Evolutionary conservation across 2,329 filamentous ascomycete genomes (phyloP).

Genomic region (Aspergillus sp.): DNA sequence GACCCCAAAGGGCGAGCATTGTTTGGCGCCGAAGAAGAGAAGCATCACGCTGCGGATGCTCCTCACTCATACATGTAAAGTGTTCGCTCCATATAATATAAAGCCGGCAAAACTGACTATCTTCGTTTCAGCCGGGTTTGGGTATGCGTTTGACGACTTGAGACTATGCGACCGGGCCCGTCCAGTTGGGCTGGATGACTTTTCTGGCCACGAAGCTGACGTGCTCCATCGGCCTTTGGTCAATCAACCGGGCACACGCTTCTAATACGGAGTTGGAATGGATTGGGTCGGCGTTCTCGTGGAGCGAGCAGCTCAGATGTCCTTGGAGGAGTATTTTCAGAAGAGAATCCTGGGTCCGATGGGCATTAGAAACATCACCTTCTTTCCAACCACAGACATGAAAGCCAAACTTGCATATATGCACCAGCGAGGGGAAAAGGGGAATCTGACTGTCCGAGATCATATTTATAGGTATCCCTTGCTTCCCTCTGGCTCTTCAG

Average conservation of each 20-base stretch:
- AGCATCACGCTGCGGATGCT: constrained; percentile 59
- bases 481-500: constrained; percentile 33
- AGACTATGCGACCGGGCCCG: constrained; percentile 47
- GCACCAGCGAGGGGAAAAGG: constrained; percentile 1
- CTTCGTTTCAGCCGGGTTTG: constrained; percentile 50
- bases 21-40: constrained; percentile 42
- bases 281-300: constrained; percentile 56
- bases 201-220: constrained; percentile 53
- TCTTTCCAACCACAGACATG: not conserved
- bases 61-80: constrained; percentile 47
- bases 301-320: constrained; percentile 44
- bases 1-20: constrained; percentile 25
- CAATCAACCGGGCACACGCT: constrained; percentile 62
- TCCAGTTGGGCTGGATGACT: constrained; percentile 57
- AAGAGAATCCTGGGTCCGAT: constrained; percentile 50
- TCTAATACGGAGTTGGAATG: constrained; percentile 57
- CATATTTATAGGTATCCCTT: constrained; percentile 1
- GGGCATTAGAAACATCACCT: constrained; percentile 26
- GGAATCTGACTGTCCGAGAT: not conserved
- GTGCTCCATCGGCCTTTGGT: constrained; percentile 52
- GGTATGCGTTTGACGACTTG: constrained; percentile 56
- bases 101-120: not conserved
- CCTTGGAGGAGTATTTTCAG: constrained; percentile 51
- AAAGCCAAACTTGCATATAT: not conserved
- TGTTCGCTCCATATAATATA: not conserved